Evolutionary conservation across 2,329 filamentous ascomycete genomes (phyloP), one percentile per base, ranked within the genome.

Genomic region (Hyphodiscus sp.): DNA sequence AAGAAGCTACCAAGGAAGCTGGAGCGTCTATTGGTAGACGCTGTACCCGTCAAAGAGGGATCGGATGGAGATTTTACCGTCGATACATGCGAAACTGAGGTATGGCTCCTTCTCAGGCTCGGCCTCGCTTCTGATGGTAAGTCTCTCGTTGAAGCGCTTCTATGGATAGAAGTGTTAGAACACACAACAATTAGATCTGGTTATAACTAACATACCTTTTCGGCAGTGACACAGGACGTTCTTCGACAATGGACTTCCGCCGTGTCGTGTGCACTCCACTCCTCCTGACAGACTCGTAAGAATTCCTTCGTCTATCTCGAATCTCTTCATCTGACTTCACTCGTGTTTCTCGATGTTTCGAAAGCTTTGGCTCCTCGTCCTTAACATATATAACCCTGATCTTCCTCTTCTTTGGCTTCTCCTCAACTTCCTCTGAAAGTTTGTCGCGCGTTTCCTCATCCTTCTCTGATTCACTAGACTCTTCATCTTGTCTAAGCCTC

Each of bases 361-460:
- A 20, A 11, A 49, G 30, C 26, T 53, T 48, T 58, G n/a, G 52
- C 30, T 62, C 59, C 18, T 62, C 62, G 46, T 53, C 53, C 2
- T 58, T 55, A 20, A 63, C 51, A 47, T 63, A 63, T 47, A 63
- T 50, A n/a, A 62, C 55, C 52, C 58, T 64, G 16, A 61, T 54
- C 56, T 62, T 65, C 41, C 49, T 59, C 49, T 58, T 61, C 51
- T 48, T 60, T 7, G 57, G 61, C 16, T 59, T 58, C 20, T 56
- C 55, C 44, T 49, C 53, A 10, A 54, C 50, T n/a, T 49, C 42
- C 42, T 54, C 53, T 30, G 54, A 29, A 29, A 51, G 49, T 26
- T 29, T 52, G 26, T 45, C 45, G 16, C 26, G 55, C 29, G 55
- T 57, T 13, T 38, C 33, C 33, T 38, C 33, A 2, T 38, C 33